Conservation (phyloP, 495 filamentous ascomycete species). For the Entonaema liquescens region DNA sequence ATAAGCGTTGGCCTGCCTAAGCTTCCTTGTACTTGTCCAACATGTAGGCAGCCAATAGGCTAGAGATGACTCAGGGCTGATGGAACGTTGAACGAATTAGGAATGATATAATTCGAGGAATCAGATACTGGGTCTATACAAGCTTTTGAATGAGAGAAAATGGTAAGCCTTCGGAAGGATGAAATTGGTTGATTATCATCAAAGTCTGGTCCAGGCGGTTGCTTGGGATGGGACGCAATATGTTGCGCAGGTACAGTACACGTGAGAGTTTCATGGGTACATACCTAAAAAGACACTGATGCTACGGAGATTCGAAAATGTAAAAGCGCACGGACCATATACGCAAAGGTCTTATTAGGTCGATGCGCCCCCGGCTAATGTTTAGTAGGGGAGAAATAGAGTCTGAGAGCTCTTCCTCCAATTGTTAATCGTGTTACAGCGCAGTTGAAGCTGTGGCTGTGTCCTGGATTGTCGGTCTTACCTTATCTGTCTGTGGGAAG, state of each 20-base stretch:
- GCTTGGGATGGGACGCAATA: slow-evolving; percentile 3
- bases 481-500: too few species aligned
- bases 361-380: neutral
- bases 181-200: slow-evolving; percentile 10
- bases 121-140: slow-evolving; percentile 14
- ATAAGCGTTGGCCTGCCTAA: slow-evolving; percentile 24
- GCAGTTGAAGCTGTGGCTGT: slow-evolving; percentile 6
- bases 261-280: slow-evolving; percentile 39
- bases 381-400: neutral
- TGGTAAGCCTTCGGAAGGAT: neutral
- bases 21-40: slow-evolving; percentile 9
- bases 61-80: neutral
- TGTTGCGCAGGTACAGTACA: slow-evolving; percentile 39
- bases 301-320: slow-evolving; percentile 23
- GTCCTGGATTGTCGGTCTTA: slow-evolving; percentile 1
- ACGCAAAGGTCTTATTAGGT: neutral
- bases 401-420: neutral
- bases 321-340: slow-evolving; percentile 13
- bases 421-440: slow-evolving; percentile 11
- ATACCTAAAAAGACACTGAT: too few species aligned
- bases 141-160: neutral
- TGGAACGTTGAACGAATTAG: slow-evolving; percentile 7
- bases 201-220: slow-evolving; percentile 2
- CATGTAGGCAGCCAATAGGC: slow-evolving; percentile 1
- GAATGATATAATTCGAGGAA: slow-evolving; percentile 8